Percentiles rank a stretch among this genome's conserved stretches.
Evolutionary conservation across 768 basidiomycete species (phyloP).

Genomic region (Boletus reticuloceps): DNA sequence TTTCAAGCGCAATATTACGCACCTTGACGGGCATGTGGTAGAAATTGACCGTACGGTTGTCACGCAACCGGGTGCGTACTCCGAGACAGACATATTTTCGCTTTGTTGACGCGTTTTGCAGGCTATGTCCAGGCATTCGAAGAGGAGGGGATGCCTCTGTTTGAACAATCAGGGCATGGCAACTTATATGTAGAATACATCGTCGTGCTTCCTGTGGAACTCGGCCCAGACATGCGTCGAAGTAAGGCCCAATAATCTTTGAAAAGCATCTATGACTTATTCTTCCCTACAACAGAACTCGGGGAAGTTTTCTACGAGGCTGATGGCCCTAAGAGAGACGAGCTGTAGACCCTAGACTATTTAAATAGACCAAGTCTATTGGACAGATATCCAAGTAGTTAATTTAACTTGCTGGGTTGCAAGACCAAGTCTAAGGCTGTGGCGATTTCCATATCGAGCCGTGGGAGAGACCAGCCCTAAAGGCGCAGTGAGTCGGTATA

Average conservation of each 20-base stretch:
- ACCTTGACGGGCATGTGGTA: conserved; percentile 85
- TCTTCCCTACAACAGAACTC: conserved; percentile 44
- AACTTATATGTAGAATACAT: conserved; percentile 93
- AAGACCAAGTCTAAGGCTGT: too few species aligned
- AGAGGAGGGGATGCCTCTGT: conserved; percentile 88
- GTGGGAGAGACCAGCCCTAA: conserved; percentile 32
- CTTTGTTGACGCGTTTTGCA: conserved; percentile 27
- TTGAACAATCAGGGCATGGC: conserved; percentile 57
- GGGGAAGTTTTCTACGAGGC: conserved; percentile 49
- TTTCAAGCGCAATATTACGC: conserved; percentile 89
- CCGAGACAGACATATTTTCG: neutral
- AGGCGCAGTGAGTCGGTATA: conserved; percentile 13
- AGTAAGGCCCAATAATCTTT: conserved; percentile 53
- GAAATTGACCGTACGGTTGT: conserved; percentile 69
- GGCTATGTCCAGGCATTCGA: conserved; percentile 83
- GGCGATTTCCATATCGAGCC: conserved; percentile 8
- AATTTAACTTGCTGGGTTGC: neutral
- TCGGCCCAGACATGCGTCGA: conserved; percentile 63
- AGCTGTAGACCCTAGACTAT: conserved; percentile 32
- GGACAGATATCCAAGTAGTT: conserved; percentile 6
- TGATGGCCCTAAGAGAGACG: conserved; percentile 34
- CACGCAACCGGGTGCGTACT: conserved; percentile 79
- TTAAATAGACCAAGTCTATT: neutral
- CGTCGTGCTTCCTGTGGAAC: conserved; percentile 78
- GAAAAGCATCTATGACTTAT: conserved; percentile 1